Evolutionary conservation across 352 stramenopile species (phyloP), one percentile per base, ranked within the genome.

Genomic region (Globisporangium iwayamae): DNA sequence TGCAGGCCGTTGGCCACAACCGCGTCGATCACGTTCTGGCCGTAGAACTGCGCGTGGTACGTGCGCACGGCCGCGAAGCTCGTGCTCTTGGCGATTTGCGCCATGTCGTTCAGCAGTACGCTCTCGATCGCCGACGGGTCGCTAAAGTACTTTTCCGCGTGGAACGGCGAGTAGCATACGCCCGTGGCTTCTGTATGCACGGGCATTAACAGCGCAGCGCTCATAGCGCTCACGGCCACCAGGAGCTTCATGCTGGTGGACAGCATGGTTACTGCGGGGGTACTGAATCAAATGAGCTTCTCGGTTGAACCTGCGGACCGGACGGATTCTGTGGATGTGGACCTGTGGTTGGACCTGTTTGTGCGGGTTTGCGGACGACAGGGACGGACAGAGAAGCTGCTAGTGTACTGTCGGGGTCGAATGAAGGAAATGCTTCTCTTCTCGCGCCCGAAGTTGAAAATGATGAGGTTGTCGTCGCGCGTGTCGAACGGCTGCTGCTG

Each of bases 1-100:
- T 70, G 57, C 22, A 82, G 36, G 11, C 63, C 67, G 20, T 72
- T 67, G 3, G 69, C 43, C 11, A 62, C 61, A 4, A 60, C 71
- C 13, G 67, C 59, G 60, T 82, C 69, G 25, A 75, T 68, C 25
- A 75, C 59, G 61, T 78, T 82, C 28, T 77, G 52, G 41, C 69
- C 66, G 28, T 60, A 41, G 47, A 79, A 76, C 36, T 59, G 66
- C 47, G 71, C 74, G 63, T 76, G 70, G 66, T 73, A 82, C 39
- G 71, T 77, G 51, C 74, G 71, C 51, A 82, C 59, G 32, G 30
- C 57, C 11, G 62, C 63, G 60, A 82, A 82, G 39, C 67, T 63
- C 54, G 69, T 50, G n/a, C 2, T 5, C 11, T 3, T 22, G 43
- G 66, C 71, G 52, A 73, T 71, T 46, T 75, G 61, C 13, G 41